Percentiles rank a stretch among this genome's conserved stretches.
phyloP scores from a whole-genome alignment of 495 filamentous ascomycete genomes.

The Mycothermus thermophilus region DNA sequence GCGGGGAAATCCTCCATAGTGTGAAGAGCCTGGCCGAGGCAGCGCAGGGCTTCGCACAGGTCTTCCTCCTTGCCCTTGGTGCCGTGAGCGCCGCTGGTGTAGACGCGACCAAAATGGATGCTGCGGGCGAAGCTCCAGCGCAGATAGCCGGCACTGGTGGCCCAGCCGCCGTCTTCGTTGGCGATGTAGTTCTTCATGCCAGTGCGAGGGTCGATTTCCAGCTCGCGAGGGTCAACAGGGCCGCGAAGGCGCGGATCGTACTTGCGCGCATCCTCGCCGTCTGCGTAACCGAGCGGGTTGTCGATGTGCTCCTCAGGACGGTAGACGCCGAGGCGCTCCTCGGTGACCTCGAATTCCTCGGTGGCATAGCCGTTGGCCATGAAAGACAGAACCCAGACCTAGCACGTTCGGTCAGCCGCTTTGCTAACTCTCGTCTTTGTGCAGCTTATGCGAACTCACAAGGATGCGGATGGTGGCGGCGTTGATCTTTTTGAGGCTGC shows the following conservation, averaged over 20 bases:
- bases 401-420: slow-evolving; percentile 1
- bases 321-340: slow-evolving; percentile 81
- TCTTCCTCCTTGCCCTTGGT: slow-evolving; percentile 64
- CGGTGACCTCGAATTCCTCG: slow-evolving; percentile 88
- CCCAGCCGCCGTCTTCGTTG: slow-evolving; percentile 72
- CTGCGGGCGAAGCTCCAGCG: slow-evolving; percentile 68
- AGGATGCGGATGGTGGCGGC: slow-evolving; percentile 82
- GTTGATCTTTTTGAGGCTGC: slow-evolving; percentile 76
- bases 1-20: slow-evolving; percentile 50
- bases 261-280: slow-evolving; percentile 70
- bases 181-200: slow-evolving; percentile 99
- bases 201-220: slow-evolving; percentile 68
- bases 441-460: slow-evolving; percentile 14
- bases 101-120: slow-evolving; percentile 82
- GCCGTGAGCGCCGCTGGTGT: slow-evolving; percentile 53
- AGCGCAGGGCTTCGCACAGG: slow-evolving; percentile 75
- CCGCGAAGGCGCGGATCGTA: slow-evolving; percentile 73
- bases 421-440: slow-evolving; percentile 3
- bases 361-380: slow-evolving; percentile 95
- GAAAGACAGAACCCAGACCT: slow-evolving; percentile 76
- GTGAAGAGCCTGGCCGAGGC: slow-evolving; percentile 80
- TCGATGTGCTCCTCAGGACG: slow-evolving; percentile 92
- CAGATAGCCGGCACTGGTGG: slow-evolving; percentile 82
- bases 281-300: slow-evolving; percentile 84
- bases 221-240: slow-evolving; percentile 58